Evolutionary conservation across 2,329 filamentous ascomycete species (phyloP).

Genomic region (Fusarium graminum): DNA sequence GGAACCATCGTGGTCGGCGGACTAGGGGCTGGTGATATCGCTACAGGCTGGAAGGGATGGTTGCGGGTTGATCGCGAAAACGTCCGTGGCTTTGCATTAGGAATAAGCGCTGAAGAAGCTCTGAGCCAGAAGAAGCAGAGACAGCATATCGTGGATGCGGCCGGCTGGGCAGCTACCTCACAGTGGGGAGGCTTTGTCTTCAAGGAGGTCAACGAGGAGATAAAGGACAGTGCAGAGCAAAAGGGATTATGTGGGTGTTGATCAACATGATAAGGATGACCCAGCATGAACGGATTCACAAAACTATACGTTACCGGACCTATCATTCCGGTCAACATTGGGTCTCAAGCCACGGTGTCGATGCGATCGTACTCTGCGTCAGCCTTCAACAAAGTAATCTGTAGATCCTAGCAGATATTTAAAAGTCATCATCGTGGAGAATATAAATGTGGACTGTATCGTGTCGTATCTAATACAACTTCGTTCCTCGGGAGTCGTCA

Average conservation of each 20-base stretch:
- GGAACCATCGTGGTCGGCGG: constrained; percentile 68
- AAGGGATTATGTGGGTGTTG: background rate
- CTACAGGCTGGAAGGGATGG: constrained; percentile 63
- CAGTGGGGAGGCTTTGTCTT: constrained; percentile 65
- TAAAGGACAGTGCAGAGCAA: background rate
- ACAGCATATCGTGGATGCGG: constrained; percentile 57
- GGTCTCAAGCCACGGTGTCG: too few relatives aligned
- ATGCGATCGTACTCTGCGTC: too few relatives aligned
- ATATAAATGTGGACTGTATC: background rate
- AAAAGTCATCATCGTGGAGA: background rate
- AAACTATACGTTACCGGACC: background rate
- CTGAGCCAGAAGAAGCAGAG: constrained; percentile 57
- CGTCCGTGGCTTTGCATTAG: constrained; percentile 56
- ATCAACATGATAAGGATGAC: background rate
- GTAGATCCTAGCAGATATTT: background rate
- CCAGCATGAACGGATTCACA: constrained; percentile 6
- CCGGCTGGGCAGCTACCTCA: constrained; percentile 63
- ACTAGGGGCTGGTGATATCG: constrained; percentile 52
- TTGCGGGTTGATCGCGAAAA: constrained; percentile 62
- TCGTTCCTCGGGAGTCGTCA: background rate
- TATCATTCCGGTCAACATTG: background rate
- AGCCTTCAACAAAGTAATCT: background rate
- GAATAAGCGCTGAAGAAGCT: constrained; percentile 61
- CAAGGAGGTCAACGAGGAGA: constrained; percentile 32
- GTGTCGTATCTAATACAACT: background rate